Evolutionary conservation across 2,329 filamentous ascomycete species (phyloP), one percentile per base, ranked within the genome.

Genomic region (Penicillium sp.): DNA sequence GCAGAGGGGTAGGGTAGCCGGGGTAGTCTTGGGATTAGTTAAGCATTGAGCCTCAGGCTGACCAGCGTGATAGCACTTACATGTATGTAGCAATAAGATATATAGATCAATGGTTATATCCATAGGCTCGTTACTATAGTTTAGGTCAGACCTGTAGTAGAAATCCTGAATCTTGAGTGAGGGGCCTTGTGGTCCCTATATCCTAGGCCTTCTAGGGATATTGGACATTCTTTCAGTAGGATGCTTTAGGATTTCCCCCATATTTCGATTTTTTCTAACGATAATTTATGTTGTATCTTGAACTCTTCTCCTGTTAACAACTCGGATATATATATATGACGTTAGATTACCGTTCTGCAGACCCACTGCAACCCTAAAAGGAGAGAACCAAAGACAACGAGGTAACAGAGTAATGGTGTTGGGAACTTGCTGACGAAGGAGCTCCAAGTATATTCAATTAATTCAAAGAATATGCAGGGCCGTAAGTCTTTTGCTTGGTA

Each of bases 351-450:
- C 7, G 19, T 19, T 38, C 13, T 39, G 4, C 9, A 13, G 26
- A 21, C 26, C 26, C 17, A 42, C 26, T 3, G 19, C 24, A 42
- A 10, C 39, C 26, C 39, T 42, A 42, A 21, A 4, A 41, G 7
- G 7, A 31, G 17, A 15, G 10, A 17, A 13, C n/a, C 6, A 5
- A 13, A 13, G 24, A 28, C 24, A 26, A 39, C 5, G 1, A 40
- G 6, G n/a, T 3, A 28, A 13, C 2, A 26, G 6, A 40, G 6
- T 3, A 13, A 28, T 17, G n/a, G 2, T 0, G 1, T 10, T 4
- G 17, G 6, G 2, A 10, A 15, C 9, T 26, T 28, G n/a, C 29
- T 38, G n/a, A 19, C 24, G 6, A 13, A 39, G 3, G 4, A 15
- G 2, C 13, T 12, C 0, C 9, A 28, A 17, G 19, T 9, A 1